Base-by-base conservation (phyloP, 2,329 filamentous ascomycete genomes). In the Arthrobotrys sinensis region DNA sequence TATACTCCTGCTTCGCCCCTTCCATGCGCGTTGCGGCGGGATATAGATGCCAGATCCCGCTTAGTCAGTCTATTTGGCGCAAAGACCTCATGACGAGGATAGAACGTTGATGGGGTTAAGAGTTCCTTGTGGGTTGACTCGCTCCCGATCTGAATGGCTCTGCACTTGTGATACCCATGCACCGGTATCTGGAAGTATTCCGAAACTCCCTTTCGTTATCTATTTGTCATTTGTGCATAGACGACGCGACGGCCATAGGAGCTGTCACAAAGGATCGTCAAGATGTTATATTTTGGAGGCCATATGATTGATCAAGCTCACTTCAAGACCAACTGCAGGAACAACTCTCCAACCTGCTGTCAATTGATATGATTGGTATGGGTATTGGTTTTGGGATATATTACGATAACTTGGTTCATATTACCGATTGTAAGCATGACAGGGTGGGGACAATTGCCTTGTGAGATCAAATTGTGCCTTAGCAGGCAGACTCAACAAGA, bases 1-100 rank as follows among this genome's bases (percentile, higher is more conserved):
- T 77, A 77, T 60, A 48, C 40, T 50, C 46, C 57, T 77, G 73
- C 73, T 77, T 77, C 73, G 73, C 73, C 73, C 64, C 72, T 55
- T 65, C 65, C 6, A 32, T 70, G 57, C 48, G 72, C 28, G 55
- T 69, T 55, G 32, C 34, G 45, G 53, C 40, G 66, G 73, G 66
- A 71, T 70, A 46, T 34, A 55, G 43, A 70, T 77, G 21, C 73
- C 60, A 53, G 32, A 77, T 69, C 48, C 48, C 60, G 73, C 73
- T 70, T 70, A 77, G 73, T 77, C 48, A 70, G 73, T 70, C 38
- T n/a, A 21, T 60, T 50, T 16, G 28, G 40, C 16, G 3, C 32
- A 38, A 32, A 24, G 14, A 10, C 57, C 48, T 36, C 55, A 50
- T 55, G 53, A 64, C 57, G n/a, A 36, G 36, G 36, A 52, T 32